Conservation (phyloP, 345 rosid species). For the Melastoma malabathricum region DNA sequence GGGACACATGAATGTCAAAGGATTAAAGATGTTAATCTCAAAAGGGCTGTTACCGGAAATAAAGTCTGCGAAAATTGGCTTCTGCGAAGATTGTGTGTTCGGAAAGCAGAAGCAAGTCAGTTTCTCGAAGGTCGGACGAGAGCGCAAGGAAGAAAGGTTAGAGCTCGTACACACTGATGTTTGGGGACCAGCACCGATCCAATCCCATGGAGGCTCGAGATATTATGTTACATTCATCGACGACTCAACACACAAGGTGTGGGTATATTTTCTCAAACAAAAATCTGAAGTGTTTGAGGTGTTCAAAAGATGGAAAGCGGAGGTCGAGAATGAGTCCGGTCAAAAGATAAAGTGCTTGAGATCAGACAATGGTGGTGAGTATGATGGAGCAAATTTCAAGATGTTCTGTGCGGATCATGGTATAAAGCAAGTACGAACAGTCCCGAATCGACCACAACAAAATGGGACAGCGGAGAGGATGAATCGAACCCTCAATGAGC, state of each 20-base stretch:
- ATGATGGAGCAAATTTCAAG: neutral
- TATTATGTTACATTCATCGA: slow-evolving; percentile 1
- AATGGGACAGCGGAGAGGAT: neutral
- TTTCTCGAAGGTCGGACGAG: neutral
- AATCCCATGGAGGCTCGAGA: neutral
- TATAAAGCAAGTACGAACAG: neutral
- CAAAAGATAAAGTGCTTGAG: neutral
- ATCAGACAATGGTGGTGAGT: neutral
- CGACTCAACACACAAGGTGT: neutral
- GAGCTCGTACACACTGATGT: neutral
- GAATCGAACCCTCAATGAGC: neutral
- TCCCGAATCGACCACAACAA: neutral
- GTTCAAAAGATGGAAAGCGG: slow-evolving; percentile 1
- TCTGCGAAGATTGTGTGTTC: neutral
- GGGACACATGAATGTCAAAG: neutral
- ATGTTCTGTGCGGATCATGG: neutral
- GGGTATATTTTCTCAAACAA: neutral
- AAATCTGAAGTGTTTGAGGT: neutral
- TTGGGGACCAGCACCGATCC: neutral
- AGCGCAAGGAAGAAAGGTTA: neutral
- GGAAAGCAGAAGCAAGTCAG: slow-evolving; percentile 1
- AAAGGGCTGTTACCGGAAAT: neutral
- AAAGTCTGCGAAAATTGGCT: neutral
- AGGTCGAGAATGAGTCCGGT: neutral
- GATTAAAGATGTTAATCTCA: neutral